phyloP scores from a whole-genome alignment of 192 early-diverging fungal genomes.

The Dissophora globulifera region DNA sequence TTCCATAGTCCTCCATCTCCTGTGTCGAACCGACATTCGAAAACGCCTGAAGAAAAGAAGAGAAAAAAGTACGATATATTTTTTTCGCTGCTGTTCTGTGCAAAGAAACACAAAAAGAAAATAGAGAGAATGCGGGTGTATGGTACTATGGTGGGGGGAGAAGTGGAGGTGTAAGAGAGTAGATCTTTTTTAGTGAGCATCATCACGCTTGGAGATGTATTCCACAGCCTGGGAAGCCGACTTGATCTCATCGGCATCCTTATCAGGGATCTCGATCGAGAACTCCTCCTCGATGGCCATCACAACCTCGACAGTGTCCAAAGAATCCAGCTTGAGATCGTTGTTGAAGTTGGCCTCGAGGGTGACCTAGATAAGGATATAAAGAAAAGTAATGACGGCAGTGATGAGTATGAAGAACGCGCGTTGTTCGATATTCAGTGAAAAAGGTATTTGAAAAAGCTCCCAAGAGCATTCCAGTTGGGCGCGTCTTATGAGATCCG shows the following conservation, averaged over 20 bases:
- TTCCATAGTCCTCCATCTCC: too few species aligned
- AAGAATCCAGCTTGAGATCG: constrained; percentile 95
- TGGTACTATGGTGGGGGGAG: too few species aligned
- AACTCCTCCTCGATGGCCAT: constrained; percentile 99
- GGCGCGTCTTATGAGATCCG: too few species aligned
- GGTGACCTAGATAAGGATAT: too few species aligned
- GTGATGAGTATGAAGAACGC: too few species aligned
- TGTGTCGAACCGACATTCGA: background rate
- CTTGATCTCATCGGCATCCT: constrained; percentile 96
- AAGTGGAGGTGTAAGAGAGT: background rate
- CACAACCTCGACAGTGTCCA: constrained; percentile 98
- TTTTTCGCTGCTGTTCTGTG: too few species aligned
- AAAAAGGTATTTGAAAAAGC: too few species aligned
- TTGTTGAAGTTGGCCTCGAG: constrained; percentile 87
- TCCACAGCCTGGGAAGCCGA: constrained; percentile 90
- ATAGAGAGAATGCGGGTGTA: background rate
- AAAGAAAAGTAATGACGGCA: too few species aligned
- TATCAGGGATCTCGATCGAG: constrained; percentile 96
- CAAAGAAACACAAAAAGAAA: background rate
- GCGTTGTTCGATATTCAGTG: too few species aligned
- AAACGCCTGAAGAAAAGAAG: background rate
- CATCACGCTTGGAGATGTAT: constrained; percentile 75
- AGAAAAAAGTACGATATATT: background rate
- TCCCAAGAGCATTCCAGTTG: too few species aligned
- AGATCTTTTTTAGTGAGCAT: constrained; percentile 72